Evolutionary conservation across 78 protist genomes (phyloP).

Genomic region (Tieghemostelium lacteum): DNA sequence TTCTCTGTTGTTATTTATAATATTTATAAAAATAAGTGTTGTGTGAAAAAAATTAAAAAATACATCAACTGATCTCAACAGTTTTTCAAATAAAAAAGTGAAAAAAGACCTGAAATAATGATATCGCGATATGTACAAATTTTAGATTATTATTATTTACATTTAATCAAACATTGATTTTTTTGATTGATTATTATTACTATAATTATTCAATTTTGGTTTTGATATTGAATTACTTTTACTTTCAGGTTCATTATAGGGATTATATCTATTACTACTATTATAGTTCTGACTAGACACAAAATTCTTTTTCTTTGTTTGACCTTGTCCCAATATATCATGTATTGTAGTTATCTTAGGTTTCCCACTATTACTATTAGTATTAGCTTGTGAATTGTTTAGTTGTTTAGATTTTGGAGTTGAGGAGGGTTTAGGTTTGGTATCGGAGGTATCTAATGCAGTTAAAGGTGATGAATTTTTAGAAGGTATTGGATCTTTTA

Average conservation of each 20-base stretch:
- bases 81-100: too few relatives aligned
- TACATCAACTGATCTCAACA: too few relatives aligned
- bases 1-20: too few relatives aligned
- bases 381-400: neutral
- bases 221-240: neutral
- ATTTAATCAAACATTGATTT: conserved; percentile 13
- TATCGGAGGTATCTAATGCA: conserved; percentile 10
- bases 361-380: neutral
- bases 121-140: too few relatives aligned
- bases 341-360: neutral
- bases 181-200: neutral
- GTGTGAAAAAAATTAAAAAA: too few relatives aligned
- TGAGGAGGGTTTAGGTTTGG: neutral
- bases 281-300: neutral
- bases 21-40: too few relatives aligned
- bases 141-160: too few relatives aligned
- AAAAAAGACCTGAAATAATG: too few relatives aligned
- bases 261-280: conserved; percentile 8
- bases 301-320: conserved; percentile 15
- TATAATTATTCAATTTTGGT: neutral
- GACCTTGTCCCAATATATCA: neutral
- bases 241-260: conserved; percentile 28
- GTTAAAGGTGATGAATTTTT: conserved; percentile 37
- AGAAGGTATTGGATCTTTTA: neutral
- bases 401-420: neutral